Evolutionary conservation across 257 asterid genomes (phyloP), one percentile per base, ranked within the genome.

Genomic region (Henckelia pumila): DNA sequence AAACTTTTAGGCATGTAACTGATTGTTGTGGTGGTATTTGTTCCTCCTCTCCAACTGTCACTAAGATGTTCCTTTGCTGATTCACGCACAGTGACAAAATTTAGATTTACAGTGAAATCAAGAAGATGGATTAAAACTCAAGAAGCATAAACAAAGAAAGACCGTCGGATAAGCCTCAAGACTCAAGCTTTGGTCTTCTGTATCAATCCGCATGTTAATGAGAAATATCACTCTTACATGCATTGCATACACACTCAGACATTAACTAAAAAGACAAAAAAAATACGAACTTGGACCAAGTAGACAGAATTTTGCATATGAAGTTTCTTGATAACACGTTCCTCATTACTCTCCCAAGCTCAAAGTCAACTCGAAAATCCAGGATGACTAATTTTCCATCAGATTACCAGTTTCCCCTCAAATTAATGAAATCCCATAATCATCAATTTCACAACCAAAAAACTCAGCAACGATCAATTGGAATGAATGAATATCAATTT

Each of bases 41-140:
- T 73, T 93, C 95, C 70, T 93, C 99, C 78, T 88, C 95, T 53
- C 99, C 99, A 57, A 93, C 95, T 0, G 99, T 86, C 66, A 93
- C 83, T 69, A 93, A 75, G 78, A 73, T 84, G 76, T 93, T 93
- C 68, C 96, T 74, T 93, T 90, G 97, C 97, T 93, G 84, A 79
- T 81, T 74, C 66, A 72, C 62, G 66, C 44, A 59, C 49, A 58
- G 9, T 5, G 65, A 68, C 55, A 56, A 57, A 22, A 4, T 58
- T 59, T 66, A 35, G 64, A 57, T 44, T 40, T 6, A 3, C 14
- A 55, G 74, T 56, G 30, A 61, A 73, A 59, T 52, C 50, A 17
- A 22, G 22, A 3, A 59, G 59, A 22, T 20, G 65, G 22, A 44
- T 40, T 26, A 61, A 56, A 73, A 74, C 52, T 63, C 70, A 62